Evolutionary conservation across 306 rosid species (phyloP), one percentile per base, ranked within the genome.

Genomic region (Vachellia pachyceras): DNA sequence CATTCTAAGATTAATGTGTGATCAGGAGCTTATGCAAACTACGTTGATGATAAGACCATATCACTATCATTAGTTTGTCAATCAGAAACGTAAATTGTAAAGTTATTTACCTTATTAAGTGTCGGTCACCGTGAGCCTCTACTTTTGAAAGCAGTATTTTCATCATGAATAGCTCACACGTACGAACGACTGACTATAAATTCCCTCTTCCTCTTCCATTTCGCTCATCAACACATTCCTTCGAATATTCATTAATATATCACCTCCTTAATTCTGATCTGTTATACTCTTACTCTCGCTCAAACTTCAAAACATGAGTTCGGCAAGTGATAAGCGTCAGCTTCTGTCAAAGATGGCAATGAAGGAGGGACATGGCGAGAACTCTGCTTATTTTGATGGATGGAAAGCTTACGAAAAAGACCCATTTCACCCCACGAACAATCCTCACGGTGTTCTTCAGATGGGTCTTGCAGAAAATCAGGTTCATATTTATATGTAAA

Each of bases 391-490:
- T 60, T 88, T 90, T 3, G 92, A 89, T 40, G 94, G 94, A 0
- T 90, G 91, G 94, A 90, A 90, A 63, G 91, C 92, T 1, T 90
- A 90, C 40, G 92, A 90, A 36, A 22, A 18, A 61, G 73, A 90
- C 80, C 94, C 94, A 10, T 90, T 78, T 73, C 88, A 90, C 65
- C 82, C 79, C 0, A 74, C 33, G 3, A 4, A 87, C 2, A 90
- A 90, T 40, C 88, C 88, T 0, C 49, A 23, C 0, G 94, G 94
- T 1, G 92, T 90, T 49, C 85, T 90, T 72, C 94, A 90, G 66
- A 88, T 90, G 94, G 94, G 94, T 57, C 89, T 90, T 10, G 91
- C 94, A 20, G 94, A 90, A 77, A 90, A 90, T 29, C 94, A 82
- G 94, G 94, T 64, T 57, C 10, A 17, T 52, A 50, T 17, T 8